Base-by-base conservation (phyloP, 208 protist genomes). In the Acanthamoeba healyi region DNA sequence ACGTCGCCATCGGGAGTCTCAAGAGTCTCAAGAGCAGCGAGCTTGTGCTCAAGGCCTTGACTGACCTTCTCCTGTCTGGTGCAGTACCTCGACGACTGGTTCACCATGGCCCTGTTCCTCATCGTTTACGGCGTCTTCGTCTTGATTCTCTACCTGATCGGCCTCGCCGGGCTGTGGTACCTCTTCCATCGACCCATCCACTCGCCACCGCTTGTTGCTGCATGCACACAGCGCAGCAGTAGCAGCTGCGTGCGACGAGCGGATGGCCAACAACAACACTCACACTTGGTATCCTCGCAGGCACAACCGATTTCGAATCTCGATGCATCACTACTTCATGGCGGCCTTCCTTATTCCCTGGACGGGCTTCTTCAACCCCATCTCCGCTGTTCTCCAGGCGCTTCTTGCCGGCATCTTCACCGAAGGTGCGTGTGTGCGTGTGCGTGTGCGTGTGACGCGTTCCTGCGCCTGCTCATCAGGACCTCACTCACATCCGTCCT, bases 281-380 rank as follows among this genome's bases (percentile, higher is more conserved):
- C 44, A n/a, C n/a, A n/a, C n/a, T n/a, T n/a, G n/a, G n/a, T n/a
- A n/a, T 49, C 44, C 44, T 15, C 44, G 44, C 44, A 84, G 74
- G 42, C 29, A 58, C 74, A 56, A 91, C 26, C 51, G 42, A 38
- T 91, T 91, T 29, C 51, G 51, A n/a, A 81, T 93, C 17, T 81
- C 42, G n/a, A 36, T 63, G 40, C 88, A 93, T 26, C 88, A 93
- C 63, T 93, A 51, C 63, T 93, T 93, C 36, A 38, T 93, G 61
- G 88, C 88, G 67, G 42, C 51, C 26, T 36, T 81, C 63, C 67
- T 93, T 29, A 79, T 93, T 10, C 88, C 88, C 2, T 81, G 40
- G 65, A 93, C 88, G 40, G 12, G 88, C 65, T 93, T 93, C 65
- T 74, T 93, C 88, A 93, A 93, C 24, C 88, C 88, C 29, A 36